A percentile compares a stretch with the other conserved stretches of the same genome.
Conservation (phyloP, 208 protist genomes). For the Acanthamoeba castellanii region DNA sequence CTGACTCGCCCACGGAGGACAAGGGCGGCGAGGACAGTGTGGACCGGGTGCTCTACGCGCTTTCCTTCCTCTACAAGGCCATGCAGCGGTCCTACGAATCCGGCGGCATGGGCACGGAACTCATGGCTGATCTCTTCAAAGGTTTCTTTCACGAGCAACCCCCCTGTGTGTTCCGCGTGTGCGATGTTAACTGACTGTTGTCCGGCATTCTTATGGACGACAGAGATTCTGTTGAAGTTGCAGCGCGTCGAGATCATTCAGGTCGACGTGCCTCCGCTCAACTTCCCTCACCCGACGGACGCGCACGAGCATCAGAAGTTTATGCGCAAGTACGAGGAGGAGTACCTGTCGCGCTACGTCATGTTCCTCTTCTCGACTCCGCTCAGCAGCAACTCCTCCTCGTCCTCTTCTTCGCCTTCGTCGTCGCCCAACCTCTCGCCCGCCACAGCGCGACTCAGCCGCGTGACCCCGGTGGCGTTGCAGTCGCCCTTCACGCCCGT, state of each 20-base stretch:
- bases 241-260: conserved; percentile 38
- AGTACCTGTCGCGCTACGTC: conserved; percentile 50
- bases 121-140: conserved; percentile 68
- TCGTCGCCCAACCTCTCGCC: neutral
- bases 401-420: neutral
- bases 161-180: neutral
- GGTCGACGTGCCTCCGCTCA: conserved; percentile 3
- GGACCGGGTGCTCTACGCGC: conserved; percentile 32
- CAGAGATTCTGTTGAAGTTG: conserved; percentile 50
- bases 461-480: neutral
- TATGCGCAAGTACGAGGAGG: conserved; percentile 21
- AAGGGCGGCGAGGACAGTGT: conserved; percentile 51
- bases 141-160: neutral
- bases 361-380: conserved; percentile 65
- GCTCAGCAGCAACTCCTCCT: neutral
- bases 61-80: conserved; percentile 69
- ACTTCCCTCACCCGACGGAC: neutral
- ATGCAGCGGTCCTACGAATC: conserved; percentile 57
- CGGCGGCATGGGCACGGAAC: conserved; percentile 60
- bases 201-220: neutral
- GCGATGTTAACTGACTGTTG: neutral
- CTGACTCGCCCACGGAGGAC: neutral
- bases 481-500: conserved; percentile 39
- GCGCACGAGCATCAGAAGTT: conserved; percentile 39
- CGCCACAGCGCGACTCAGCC: neutral